Evolutionary conservation across 768 basidiomycete genomes (phyloP), one percentile per base, ranked within the genome.

Genomic region (Holtermanniella nyarrowii): DNA sequence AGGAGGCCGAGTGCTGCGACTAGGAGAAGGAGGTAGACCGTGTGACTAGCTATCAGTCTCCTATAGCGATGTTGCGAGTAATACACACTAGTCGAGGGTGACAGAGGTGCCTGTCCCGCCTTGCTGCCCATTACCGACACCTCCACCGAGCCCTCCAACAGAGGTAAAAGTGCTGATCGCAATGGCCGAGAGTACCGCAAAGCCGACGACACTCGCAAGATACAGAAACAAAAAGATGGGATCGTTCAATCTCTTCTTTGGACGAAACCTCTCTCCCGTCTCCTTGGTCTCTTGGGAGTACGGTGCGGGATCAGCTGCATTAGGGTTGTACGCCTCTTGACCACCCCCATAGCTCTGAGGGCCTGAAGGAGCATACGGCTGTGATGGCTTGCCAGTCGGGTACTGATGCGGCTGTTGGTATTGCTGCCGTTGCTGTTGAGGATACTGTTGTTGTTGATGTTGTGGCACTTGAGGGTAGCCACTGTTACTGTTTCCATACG

Each of bases 21-120:
- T 41, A 88, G 74, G 24, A 88, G 76, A 7, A 88, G 74, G n/a
- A 88, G 78, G 61, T 82, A 85, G 2, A 81, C 81, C 0, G 86
- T 82, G 59, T 82, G 81, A 67, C 84, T 84, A 46, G 11, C 53
- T 20, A 16, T 55, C 20, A 50, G n/a, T 26, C 14, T 45, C 23
- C 42, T 42, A 1, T 16, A 5, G 24, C 23, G 2, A 22, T 18
- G 14, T 4, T 11, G 25, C 26, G n/a, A n/a, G n/a, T 26, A 5
- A 27, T 13, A 73, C 78, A 46, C 53, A 82, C 83, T 76, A 74
- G 72, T 88, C 82, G 48, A 88, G 73, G 1, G 84, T 84, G 3
- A 85, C 73, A 18, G 72, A 55, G 4, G 74, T 78, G 7, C 85
- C 85, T 3, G 76, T 75, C 16, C 56, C 47, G 13, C 70, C 70